A percentile compares a stretch with the other conserved stretches of the same genome.
phyloP scores from a whole-genome alignment of 225 moss, liverwort and hornwort species.

The Pseudoscleropodium purum region DNA sequence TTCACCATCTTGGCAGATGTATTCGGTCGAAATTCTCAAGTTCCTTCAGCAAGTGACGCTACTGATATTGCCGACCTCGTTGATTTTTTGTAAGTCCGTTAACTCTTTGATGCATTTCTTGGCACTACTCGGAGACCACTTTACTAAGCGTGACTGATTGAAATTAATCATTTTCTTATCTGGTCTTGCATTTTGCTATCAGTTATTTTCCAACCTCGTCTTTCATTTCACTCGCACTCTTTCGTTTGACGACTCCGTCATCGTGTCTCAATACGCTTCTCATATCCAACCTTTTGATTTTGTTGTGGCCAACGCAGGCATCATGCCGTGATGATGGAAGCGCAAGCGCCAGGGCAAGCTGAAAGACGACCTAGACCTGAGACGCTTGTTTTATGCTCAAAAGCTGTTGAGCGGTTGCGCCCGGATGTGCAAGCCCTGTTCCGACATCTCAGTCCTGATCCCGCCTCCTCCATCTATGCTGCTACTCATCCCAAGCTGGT shows the following conservation, averaged over 20 bases:
- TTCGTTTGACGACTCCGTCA: not conserved
- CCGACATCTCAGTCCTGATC: constrained; percentile 76
- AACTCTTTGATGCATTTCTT: not conserved
- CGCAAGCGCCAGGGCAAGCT: constrained; percentile 39
- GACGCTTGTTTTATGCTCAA: constrained; percentile 62
- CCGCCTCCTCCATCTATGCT: constrained; percentile 73
- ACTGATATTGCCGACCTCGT: constrained; percentile 81
- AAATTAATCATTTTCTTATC: not conserved
- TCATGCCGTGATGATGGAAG: constrained; percentile 95
- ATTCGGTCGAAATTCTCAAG: constrained; percentile 65
- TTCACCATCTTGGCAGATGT: constrained; percentile 89
- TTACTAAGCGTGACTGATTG: not conserved
- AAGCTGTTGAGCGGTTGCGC: constrained; percentile 74
- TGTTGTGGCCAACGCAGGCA: constrained; percentile 34
- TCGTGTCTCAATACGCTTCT: not conserved
- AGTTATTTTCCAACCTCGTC: not conserved
- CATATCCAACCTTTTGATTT: not conserved
- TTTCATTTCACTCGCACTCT: not conserved
- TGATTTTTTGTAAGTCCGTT: constrained; percentile 65
- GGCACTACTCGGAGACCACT: not conserved
- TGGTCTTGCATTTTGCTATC: not conserved
- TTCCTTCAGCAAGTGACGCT: constrained; percentile 35
- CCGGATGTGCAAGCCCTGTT: constrained; percentile 79
- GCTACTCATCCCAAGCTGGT: constrained; percentile 81
- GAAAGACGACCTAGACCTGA: constrained; percentile 76